Conservation (phyloP, 768 basidiomycete species). For the Boletus barrowsii region DNA sequence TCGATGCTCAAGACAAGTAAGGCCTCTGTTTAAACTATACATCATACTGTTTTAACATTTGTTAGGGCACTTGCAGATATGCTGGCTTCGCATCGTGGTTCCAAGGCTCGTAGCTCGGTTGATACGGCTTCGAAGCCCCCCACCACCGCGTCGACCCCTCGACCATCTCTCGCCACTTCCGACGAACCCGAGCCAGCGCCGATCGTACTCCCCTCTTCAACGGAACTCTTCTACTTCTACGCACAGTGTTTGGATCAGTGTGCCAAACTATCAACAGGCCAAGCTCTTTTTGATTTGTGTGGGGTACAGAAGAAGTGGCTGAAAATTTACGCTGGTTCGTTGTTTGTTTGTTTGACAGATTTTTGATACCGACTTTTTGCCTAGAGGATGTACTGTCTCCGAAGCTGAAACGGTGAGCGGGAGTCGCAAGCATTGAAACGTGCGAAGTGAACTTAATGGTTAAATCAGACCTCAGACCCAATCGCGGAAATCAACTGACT, state of each 20-base stretch:
- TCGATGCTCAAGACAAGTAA: slow-evolving; percentile 96
- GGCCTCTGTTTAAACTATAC: slow-evolving; percentile 21
- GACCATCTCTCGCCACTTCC: slow-evolving; percentile 38
- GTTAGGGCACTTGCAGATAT: slow-evolving; percentile 84
- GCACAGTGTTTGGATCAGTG: slow-evolving; percentile 94
- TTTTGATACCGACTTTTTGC: background rate
- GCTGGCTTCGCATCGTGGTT: slow-evolving; percentile 73
- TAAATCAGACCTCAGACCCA: slow-evolving; percentile 38
- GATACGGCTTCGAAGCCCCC: slow-evolving; percentile 44
- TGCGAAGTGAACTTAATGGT: background rate
- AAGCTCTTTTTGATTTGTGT: slow-evolving; percentile 78
- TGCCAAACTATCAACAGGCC: slow-evolving; percentile 82
- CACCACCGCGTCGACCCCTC: slow-evolving; percentile 29
- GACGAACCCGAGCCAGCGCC: slow-evolving; percentile 47
- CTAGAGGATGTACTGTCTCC: slow-evolving; percentile 83
- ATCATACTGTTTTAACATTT: background rate
- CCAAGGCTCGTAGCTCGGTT: slow-evolving; percentile 63
- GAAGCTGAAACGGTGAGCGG: slow-evolving; percentile 64
- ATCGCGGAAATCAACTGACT: slow-evolving; percentile 72
- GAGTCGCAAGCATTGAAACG: background rate
- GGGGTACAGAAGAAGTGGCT: slow-evolving; percentile 92
- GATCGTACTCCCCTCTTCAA: slow-evolving; percentile 88
- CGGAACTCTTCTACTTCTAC: slow-evolving; percentile 97
- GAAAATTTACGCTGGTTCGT: slow-evolving; percentile 82
- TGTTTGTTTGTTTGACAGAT: background rate